Conservation (phyloP, 2,329 filamentous ascomycete genomes). For the Pyrenochaeta sp. region DNA sequence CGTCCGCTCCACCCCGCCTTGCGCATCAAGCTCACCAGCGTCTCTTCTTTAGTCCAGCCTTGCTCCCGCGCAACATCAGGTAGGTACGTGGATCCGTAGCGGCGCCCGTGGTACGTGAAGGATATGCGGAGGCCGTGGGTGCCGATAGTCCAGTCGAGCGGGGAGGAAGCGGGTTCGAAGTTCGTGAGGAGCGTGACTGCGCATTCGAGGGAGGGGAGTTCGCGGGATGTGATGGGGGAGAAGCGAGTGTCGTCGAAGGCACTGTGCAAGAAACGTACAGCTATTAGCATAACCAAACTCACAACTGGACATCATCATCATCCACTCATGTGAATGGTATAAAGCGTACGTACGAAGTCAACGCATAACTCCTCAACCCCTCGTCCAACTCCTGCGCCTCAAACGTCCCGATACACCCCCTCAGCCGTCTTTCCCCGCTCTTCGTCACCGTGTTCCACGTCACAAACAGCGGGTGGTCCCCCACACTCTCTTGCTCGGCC, state of each 20-base stretch:
- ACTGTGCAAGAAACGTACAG: slow-evolving; percentile 44
- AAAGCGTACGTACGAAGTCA: slow-evolving; percentile 70
- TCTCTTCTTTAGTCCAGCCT: slow-evolving; percentile 94
- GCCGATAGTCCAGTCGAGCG: slow-evolving; percentile 87
- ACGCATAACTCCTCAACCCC: slow-evolving; percentile 80
- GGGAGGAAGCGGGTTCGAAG: slow-evolving; percentile 77
- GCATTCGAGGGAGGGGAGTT: slow-evolving; percentile 50
- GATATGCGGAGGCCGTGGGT: slow-evolving; percentile 86
- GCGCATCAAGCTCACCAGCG: slow-evolving; percentile 85
- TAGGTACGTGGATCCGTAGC: slow-evolving; percentile 87
- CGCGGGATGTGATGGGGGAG: slow-evolving; percentile 60
- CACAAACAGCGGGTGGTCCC: slow-evolving; percentile 80
- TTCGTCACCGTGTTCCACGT: slow-evolving; percentile 85
- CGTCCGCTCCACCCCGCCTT: slow-evolving; percentile 90
- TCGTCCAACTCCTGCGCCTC: slow-evolving; percentile 75
- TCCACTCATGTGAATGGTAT: too few species aligned
- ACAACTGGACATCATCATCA: too few species aligned
- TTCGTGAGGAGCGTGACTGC: slow-evolving; percentile 82
- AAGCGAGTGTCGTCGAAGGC: slow-evolving; percentile 72
- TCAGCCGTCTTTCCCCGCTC: slow-evolving; percentile 70
- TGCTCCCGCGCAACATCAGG: slow-evolving; percentile 92
- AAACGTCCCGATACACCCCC: slow-evolving; percentile 97
- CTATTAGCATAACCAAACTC: not conserved
- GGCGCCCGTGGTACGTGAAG: slow-evolving; percentile 76
- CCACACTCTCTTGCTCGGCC: slow-evolving; percentile 7